Base-by-base conservation (phyloP, 1,284 basidiomycete species). In the Cryptococcus deneoformans region DNA sequence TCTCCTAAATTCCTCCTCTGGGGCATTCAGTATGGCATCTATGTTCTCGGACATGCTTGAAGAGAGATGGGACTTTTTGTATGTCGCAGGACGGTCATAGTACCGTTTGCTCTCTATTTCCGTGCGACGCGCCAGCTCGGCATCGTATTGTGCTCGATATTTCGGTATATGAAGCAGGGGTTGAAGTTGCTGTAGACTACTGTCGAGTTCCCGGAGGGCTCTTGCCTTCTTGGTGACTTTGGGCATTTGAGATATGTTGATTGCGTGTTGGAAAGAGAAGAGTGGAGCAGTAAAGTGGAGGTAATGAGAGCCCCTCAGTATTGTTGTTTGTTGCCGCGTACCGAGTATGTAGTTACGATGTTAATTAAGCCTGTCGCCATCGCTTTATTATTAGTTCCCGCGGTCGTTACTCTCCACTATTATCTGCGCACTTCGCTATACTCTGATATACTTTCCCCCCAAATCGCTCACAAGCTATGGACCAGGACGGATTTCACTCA, bases 401-500 rank as follows among this genome's bases (percentile, higher is more conserved):
- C 29, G 29, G 5, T n/a, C n/a, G n/a, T 29, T 29, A 29, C 29
- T 29, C 29, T 29, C 29, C n/a, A n/a, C n/a, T 29, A 29, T 29
- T 5, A 29, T 29, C 29, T 29, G 3, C 29, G 29, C 29, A 29
- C 29, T 29, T 29, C 29, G 5, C 29, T 29, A 29, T 29, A 29
- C 29, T 29, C 29, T 29, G 29, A 29, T 29, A 29, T 29, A 29
- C 5, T 29, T 29, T 20, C 20, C 3, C 29, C 1, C 20, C 20
- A 20, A 20, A 20, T 20, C 20, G 20, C 20, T 20, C 20, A 20
- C 40, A 16, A 50, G 36, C 49, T 16, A 35, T 50, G 38, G 72
- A 76, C 45, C 70, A 75, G 43, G 74, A 76, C 60, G 74, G 74
- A 14, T 76, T 76, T 62, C 69, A 76, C 53, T 73, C 72, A 9